A percentile compares a stretch with the other conserved stretches of the same genome.
phyloP scores from a whole-genome alignment of 163 green algal species.

The Coccomyxa subellipsoidea region DNA sequence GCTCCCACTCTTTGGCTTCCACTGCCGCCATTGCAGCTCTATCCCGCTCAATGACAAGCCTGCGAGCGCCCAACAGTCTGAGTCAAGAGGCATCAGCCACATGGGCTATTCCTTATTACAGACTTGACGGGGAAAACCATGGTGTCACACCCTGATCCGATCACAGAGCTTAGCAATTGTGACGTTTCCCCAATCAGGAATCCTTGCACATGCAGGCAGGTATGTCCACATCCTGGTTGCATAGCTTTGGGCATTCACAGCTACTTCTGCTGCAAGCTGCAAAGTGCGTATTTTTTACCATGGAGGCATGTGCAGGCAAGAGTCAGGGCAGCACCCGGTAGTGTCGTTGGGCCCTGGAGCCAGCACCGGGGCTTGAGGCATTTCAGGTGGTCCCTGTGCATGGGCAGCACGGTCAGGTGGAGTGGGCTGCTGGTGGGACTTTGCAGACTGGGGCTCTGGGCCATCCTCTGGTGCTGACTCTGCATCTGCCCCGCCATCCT shows the following conservation, averaged over 20 bases:
- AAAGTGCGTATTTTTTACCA: too few species aligned
- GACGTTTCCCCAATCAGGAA: too few species aligned
- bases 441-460: background rate
- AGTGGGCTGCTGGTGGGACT: background rate
- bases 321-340: too few species aligned
- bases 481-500: background rate
- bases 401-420: background rate
- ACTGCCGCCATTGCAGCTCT: background rate
- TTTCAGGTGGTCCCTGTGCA: background rate
- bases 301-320: too few species aligned
- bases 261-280: too few species aligned
- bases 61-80: background rate
- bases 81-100: background rate
- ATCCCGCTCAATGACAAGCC: background rate
- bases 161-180: too few species aligned
- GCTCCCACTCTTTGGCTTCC: constrained; percentile 2
- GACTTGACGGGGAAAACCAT: too few species aligned
- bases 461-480: background rate
- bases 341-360: background rate
- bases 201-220: too few species aligned
- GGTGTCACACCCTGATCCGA: too few species aligned
- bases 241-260: too few species aligned
- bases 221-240: too few species aligned
- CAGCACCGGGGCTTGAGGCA: background rate
- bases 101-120: too few species aligned